These are phyloP conservation scores for Cytidiella melzeri DNA, from an alignment of 768 basidiomycete species.

Conservation along the genomic window DNA sequence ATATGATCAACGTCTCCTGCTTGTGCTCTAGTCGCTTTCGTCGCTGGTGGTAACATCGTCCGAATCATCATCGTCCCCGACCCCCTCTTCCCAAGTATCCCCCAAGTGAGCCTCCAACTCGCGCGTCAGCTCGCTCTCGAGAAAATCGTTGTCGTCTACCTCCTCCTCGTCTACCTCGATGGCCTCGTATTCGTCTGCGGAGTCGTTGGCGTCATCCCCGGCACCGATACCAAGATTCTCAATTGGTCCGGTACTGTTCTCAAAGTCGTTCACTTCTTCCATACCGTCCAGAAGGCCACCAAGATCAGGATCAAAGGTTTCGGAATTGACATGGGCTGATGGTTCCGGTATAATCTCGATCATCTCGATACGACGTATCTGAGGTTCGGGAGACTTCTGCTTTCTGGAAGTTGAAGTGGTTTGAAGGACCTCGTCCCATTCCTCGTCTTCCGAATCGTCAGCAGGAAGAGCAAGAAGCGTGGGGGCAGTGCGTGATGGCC, in stretches of 20 bases:
- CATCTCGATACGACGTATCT: slow-evolving; percentile 19
- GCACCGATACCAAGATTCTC: slow-evolving; percentile 3
- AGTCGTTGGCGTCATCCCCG: neutral
- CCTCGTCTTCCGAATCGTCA: slow-evolving; percentile 20
- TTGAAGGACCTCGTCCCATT: slow-evolving; percentile 22
- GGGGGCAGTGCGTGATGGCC: slow-evolving; percentile 2
- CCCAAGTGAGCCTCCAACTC: neutral
- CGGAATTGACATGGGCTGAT: neutral
- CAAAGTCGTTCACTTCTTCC: slow-evolving; percentile 16
- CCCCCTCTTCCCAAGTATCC: neutral
- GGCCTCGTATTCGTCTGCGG: slow-evolving; percentile 5
- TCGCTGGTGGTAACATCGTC: slow-evolving; percentile 17
- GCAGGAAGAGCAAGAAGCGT: slow-evolving; percentile 2
- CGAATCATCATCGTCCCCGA: slow-evolving; percentile 23
- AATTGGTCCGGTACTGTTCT: slow-evolving; percentile 11
- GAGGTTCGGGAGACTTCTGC: neutral
- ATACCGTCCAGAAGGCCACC: slow-evolving; percentile 7
- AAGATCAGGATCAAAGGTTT: neutral
- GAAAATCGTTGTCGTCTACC: slow-evolving; percentile 14
- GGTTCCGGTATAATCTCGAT: slow-evolving; percentile 20
- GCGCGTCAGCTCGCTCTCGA: slow-evolving; percentile 13
- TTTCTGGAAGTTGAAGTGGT: slow-evolving; percentile 6
- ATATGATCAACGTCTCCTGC: too few species aligned
- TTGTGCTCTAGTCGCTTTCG: neutral
- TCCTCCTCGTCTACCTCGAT: slow-evolving; percentile 15